A percentile compares a stretch with the other conserved stretches of the same genome.
Conservation (phyloP, 1,284 basidiomycete species). For the Malassezia globosa region DNA sequence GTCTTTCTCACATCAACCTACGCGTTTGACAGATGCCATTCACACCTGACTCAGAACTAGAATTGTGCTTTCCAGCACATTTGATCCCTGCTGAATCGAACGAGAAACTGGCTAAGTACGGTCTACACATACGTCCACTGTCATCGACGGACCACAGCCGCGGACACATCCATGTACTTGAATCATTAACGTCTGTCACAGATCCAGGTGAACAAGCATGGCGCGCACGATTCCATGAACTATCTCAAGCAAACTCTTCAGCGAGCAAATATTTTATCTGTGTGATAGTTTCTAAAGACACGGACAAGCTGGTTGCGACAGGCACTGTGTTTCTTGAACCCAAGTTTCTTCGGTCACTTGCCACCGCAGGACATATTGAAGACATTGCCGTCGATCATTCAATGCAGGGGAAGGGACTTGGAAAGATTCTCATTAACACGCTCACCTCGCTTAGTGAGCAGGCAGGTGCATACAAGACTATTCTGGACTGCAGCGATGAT, state of each 20-base stretch:
- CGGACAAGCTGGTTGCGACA: constrained; percentile 70
- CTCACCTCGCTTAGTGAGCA: constrained; percentile 63
- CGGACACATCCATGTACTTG: constrained; percentile 71
- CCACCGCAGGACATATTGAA: constrained; percentile 84
- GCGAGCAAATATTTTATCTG: constrained; percentile 60
- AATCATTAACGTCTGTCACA: constrained; percentile 65
- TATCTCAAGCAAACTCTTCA: constrained; percentile 9
- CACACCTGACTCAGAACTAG: constrained; percentile 61
- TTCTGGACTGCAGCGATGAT: constrained; percentile 79
- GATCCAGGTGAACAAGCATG: constrained; percentile 60
- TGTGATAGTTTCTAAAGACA: constrained; percentile 65
- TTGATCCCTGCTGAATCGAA: constrained; percentile 59
- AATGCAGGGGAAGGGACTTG: constrained; percentile 80
- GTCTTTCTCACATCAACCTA: background rate
- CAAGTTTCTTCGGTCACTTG: constrained; percentile 76
- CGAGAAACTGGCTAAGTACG: constrained; percentile 53
- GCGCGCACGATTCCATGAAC: constrained; percentile 24
- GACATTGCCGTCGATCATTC: constrained; percentile 84
- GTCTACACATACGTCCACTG: constrained; percentile 65
- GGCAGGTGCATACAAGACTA: constrained; percentile 82
- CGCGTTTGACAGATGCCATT: constrained; percentile 46
- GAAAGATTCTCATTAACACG: constrained; percentile 71
- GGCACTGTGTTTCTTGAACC: constrained; percentile 78
- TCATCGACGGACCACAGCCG: constrained; percentile 71
- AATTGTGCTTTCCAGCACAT: constrained; percentile 62